Evolutionary conservation across 2,329 filamentous ascomycete species (phyloP).

Genomic region (Hawksworthiomyces lignivorus): DNA sequence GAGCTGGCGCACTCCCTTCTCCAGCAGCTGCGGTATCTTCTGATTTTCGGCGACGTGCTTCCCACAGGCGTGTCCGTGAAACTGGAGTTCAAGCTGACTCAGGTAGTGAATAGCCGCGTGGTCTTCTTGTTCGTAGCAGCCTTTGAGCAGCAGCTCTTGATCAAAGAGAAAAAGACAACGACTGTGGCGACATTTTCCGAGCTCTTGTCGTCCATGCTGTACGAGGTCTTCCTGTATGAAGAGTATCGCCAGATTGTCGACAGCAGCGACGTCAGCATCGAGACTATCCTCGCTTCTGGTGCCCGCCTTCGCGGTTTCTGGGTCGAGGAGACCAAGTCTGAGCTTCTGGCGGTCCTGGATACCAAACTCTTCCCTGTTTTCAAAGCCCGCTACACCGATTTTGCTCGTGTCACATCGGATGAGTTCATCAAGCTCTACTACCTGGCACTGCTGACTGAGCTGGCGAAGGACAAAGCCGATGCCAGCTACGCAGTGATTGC

Average conservation of each 20-base stretch:
- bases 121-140: constrained; percentile 38
- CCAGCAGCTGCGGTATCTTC: constrained; percentile 40
- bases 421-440: constrained; percentile 31
- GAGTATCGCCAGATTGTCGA: constrained; percentile 24
- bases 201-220: constrained; percentile 30
- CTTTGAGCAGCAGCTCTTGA: constrained; percentile 33
- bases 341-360: constrained; percentile 27
- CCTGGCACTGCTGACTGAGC: constrained; percentile 29
- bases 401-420: constrained; percentile 19
- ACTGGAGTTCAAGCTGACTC: constrained; percentile 27
- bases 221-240: constrained; percentile 31
- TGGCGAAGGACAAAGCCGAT: constrained; percentile 27
- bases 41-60: constrained; percentile 37
- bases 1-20: constrained; percentile 34
- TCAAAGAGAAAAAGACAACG: constrained; percentile 22
- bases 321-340: constrained; percentile 20
- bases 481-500: constrained; percentile 27
- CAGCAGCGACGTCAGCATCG: constrained; percentile 19
- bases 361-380: constrained; percentile 31
- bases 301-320: constrained; percentile 31
- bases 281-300: constrained; percentile 28
- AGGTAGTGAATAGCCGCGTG: constrained; percentile 15
- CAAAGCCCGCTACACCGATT: constrained; percentile 24
- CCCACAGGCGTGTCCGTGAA: constrained; percentile 26
- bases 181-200: constrained; percentile 33